phyloP scores from a whole-genome alignment of 73 alveolate species.

The Urostyla sp. region DNA sequence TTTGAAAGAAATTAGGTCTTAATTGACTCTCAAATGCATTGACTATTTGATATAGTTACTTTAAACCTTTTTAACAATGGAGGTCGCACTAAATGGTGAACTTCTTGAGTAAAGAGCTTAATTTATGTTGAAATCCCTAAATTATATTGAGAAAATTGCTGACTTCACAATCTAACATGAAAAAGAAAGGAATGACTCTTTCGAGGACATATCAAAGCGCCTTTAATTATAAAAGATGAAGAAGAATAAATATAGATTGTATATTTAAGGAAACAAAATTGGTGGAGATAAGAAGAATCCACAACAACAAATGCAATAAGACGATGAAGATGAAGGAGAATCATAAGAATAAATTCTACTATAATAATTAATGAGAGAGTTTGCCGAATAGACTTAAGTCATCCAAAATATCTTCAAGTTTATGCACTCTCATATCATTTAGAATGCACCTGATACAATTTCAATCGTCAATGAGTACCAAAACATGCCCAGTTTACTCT shows the following conservation, averaged over 20 bases:
- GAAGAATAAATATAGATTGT: slow-evolving; percentile 38
- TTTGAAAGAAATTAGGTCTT: slow-evolving; percentile 10
- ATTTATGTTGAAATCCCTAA: slow-evolving; percentile 3
- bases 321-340: slow-evolving; percentile 47
- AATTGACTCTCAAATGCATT: slow-evolving; percentile 33
- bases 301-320: neutral
- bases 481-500: slow-evolving; percentile 2
- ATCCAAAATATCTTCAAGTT: slow-evolving; percentile 13
- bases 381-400: slow-evolving; percentile 9
- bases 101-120: slow-evolving; percentile 26
- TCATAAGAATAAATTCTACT: neutral
- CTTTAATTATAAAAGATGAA: neutral
- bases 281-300: neutral
- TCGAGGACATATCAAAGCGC: slow-evolving; percentile 24
- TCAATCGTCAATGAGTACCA: neutral
- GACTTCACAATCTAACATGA: neutral
- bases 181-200: slow-evolving; percentile 23
- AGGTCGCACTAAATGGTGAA: neutral
- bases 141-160: slow-evolving; percentile 7
- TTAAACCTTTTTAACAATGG: neutral
- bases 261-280: neutral
- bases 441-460: neutral
- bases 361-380: neutral
- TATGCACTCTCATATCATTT: slow-evolving; percentile 10
- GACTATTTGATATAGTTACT: neutral